A percentile compares a stretch with the other conserved stretches of the same genome.
Evolutionary conservation across 257 asterid species (phyloP).

Genomic region (Salvia rosmarinus): DNA sequence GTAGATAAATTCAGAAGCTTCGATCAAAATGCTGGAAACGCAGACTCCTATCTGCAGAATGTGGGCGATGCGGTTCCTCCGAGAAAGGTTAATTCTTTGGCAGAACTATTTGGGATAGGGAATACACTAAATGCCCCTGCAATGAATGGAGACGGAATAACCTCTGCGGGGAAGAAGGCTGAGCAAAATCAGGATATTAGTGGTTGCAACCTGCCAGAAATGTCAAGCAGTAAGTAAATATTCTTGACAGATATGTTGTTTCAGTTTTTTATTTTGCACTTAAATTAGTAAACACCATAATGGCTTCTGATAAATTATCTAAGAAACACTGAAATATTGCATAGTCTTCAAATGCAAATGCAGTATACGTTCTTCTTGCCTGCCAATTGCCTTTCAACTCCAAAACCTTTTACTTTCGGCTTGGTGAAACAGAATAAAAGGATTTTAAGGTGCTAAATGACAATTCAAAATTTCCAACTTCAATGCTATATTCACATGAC

Average conservation of each 20-base stretch:
- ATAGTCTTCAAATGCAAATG: neutral
- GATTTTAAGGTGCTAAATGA: too few relatives aligned
- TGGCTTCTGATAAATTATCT: neutral
- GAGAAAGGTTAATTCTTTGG: slow-evolving; percentile 36
- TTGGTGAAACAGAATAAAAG: too few relatives aligned
- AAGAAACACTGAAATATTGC: neutral
- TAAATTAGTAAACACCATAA: neutral
- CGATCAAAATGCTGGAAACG: slow-evolving; percentile 24
- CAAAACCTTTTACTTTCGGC: too few relatives aligned
- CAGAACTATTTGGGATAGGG: slow-evolving; percentile 41
- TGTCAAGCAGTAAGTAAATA: slow-evolving; percentile 48
- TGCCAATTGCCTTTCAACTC: too few relatives aligned
- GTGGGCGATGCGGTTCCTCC: slow-evolving; percentile 28
- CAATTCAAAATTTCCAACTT: too few relatives aligned
- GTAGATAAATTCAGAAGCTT: slow-evolving; percentile 6
- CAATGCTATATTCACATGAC: too few relatives aligned
- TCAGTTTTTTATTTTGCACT: slow-evolving; percentile 7
- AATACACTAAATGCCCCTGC: slow-evolving; percentile 14
- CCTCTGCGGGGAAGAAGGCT: neutral
- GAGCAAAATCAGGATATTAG: slow-evolving; percentile 29
- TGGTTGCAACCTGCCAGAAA: slow-evolving; percentile 43
- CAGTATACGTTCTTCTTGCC: neutral
- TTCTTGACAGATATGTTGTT: neutral
- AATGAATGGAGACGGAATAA: slow-evolving; percentile 22
- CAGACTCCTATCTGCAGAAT: slow-evolving; percentile 33